These are phyloP conservation scores for Ogataea glucozyma DNA, from an alignment of 805 yeast species.

Conservation along the genomic window DNA sequence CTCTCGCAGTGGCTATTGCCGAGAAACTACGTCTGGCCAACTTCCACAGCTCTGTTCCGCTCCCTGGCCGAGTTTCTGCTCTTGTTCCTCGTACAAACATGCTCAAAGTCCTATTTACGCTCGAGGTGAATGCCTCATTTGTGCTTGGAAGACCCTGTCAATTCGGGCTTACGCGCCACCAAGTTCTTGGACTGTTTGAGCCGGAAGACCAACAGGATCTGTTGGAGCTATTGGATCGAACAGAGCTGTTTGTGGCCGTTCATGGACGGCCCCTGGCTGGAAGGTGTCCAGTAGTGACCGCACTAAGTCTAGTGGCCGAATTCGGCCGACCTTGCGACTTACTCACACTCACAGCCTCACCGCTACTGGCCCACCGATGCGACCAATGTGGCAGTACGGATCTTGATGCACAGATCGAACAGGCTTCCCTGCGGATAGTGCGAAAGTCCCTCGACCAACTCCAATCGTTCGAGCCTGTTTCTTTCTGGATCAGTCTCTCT, in stretches of 20 bases:
- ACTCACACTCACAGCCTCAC: conserved; percentile 15
- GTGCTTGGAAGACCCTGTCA: conserved; percentile 18
- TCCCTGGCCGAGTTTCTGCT: conserved; percentile 15
- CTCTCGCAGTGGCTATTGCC: conserved; percentile 20
- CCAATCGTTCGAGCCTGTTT: conserved; percentile 1
- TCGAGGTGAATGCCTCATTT: conserved; percentile 16
- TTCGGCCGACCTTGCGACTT: background rate
- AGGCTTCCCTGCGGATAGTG: conserved; percentile 8
- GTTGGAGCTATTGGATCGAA: conserved; percentile 3
- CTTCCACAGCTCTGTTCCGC: conserved; percentile 5
- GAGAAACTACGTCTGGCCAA: conserved; percentile 19
- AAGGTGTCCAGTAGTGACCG: conserved; percentile 13
- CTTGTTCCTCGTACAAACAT: conserved; percentile 10
- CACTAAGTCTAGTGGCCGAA: background rate
- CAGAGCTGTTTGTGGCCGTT: conserved; percentile 6
- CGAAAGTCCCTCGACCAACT: background rate
- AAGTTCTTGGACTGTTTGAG: conserved; percentile 6
- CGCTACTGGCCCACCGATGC: conserved; percentile 20
- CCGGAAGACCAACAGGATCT: background rate
- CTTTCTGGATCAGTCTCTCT: conserved; percentile 13
- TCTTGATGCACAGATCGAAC: background rate
- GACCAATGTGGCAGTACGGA: conserved; percentile 5
- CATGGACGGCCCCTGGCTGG: conserved; percentile 5
- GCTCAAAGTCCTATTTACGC: conserved; percentile 11
- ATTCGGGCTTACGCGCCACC: conserved; percentile 9